Evolutionary conservation across 805 yeast genomes (phyloP).

Genomic region (Saccharomycopsis javanensis): DNA sequence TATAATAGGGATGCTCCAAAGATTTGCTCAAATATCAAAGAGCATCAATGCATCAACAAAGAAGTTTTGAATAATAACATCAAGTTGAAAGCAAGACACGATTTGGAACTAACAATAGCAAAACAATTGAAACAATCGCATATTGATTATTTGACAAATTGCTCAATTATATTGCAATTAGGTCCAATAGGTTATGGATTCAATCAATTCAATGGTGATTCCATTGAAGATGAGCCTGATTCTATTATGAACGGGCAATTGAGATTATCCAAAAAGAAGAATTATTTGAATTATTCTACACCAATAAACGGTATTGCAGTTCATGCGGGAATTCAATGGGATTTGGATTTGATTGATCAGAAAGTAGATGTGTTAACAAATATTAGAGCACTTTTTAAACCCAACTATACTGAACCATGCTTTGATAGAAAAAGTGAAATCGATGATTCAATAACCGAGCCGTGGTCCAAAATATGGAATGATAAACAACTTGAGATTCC

Average conservation of each 20-base stretch:
- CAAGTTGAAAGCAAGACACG: constrained; percentile 12
- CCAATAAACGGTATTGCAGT: constrained; percentile 44
- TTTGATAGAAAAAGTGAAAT: constrained; percentile 19
- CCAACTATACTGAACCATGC: constrained; percentile 40
- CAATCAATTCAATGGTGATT: not conserved
- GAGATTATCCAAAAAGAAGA: constrained; percentile 7
- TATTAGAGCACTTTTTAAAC: constrained; percentile 60
- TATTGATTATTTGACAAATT: constrained; percentile 45
- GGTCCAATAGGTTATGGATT: constrained; percentile 37
- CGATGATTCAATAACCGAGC: constrained; percentile 26
- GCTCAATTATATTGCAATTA: constrained; percentile 54
- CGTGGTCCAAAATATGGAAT: constrained; percentile 55
- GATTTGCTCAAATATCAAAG: constrained; percentile 20
- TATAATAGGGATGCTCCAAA: constrained; percentile 38
- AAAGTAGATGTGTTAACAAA: constrained; percentile 54
- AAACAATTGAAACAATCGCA: constrained; percentile 44
- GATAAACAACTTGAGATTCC: constrained; percentile 28
- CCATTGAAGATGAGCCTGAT: not conserved
- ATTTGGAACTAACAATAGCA: constrained; percentile 17
- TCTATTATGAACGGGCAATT: not conserved
- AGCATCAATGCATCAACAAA: not conserved
- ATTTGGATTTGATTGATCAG: constrained; percentile 35
- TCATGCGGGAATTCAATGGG: constrained; percentile 79
- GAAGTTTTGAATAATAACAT: not conserved
- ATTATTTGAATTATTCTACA: constrained; percentile 20